Conservation (phyloP, 2,329 filamentous ascomycete genomes). For the Orbilia brochopaga region DNA sequence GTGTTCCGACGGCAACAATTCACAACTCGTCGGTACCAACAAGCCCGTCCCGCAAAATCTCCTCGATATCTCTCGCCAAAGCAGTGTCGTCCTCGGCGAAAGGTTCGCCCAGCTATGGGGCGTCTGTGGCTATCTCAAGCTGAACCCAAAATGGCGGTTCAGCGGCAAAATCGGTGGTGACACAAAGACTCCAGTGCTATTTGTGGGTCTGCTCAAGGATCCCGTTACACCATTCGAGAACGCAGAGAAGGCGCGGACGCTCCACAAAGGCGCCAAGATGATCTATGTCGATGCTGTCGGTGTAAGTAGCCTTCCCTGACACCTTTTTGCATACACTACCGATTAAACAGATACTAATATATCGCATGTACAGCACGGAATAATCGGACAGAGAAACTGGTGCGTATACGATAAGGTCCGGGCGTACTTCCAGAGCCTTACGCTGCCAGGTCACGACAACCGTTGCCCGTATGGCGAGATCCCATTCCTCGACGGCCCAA, state of each 20-base stretch:
- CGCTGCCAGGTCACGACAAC: constrained; percentile 42
- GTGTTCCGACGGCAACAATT: constrained; percentile 26
- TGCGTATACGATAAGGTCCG: constrained; percentile 36
- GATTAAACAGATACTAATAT: constrained; percentile 10
- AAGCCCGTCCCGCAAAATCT: constrained; percentile 18
- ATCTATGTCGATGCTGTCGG: constrained; percentile 42
- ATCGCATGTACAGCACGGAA: constrained; percentile 21
- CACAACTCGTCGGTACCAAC: constrained; percentile 11
- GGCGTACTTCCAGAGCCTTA: constrained; percentile 36
- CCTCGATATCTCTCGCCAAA: constrained; percentile 11
- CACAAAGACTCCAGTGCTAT: constrained; percentile 36
- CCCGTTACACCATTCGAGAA: constrained; percentile 42
- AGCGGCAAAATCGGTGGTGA: constrained; percentile 27
- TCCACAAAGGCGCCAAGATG: constrained; percentile 33
- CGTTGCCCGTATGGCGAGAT: constrained; percentile 14
- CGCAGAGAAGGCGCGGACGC: constrained; percentile 19
- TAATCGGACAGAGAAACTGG: constrained; percentile 25
- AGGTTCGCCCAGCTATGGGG: constrained; percentile 26
- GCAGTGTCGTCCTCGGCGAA: constrained; percentile 26
- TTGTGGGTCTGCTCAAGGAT: constrained; percentile 30
- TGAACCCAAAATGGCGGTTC: constrained; percentile 36
- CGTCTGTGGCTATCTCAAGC: constrained; percentile 24
- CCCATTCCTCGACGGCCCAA: constrained; percentile 24
- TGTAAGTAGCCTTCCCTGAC: constrained; percentile 20
- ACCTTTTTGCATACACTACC: neutral